A percentile compares a stretch with the other conserved stretches of the same genome.
Conservation (phyloP, 495 filamentous ascomycete genomes). For the Daldinia vernicosa region DNA sequence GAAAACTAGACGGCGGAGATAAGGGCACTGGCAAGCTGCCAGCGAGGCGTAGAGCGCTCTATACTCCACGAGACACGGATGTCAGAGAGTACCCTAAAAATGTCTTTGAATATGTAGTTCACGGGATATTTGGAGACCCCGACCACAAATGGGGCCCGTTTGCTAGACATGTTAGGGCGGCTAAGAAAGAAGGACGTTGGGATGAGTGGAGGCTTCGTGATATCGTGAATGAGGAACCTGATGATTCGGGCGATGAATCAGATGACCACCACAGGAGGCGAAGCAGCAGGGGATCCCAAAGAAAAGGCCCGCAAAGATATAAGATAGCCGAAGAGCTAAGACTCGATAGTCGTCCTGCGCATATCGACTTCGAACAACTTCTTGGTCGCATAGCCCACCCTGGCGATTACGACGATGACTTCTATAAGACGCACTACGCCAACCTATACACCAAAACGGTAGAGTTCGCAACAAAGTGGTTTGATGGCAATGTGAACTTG, state of each 20-base stretch:
- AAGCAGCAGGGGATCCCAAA: not conserved
- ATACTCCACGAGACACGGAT: constrained; percentile 13
- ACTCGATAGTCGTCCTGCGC: constrained; percentile 31
- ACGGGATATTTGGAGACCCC: constrained; percentile 14
- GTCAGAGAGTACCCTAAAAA: constrained; percentile 18
- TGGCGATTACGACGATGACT: constrained; percentile 40
- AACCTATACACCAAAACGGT: constrained; percentile 30
- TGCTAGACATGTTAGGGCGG: constrained; percentile 23
- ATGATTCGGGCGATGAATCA: not conserved
- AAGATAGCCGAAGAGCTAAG: not conserved
- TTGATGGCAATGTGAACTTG: constrained; percentile 21
- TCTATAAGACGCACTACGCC: constrained; percentile 29
- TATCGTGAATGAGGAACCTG: constrained; percentile 19
- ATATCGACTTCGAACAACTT: constrained; percentile 32
- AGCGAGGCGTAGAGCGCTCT: not conserved
- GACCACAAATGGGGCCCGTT: constrained; percentile 41
- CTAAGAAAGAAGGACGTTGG: constrained; percentile 22
- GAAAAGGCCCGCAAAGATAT: not conserved
- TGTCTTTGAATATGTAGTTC: constrained; percentile 7
- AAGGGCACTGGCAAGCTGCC: not conserved
- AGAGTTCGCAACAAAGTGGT: constrained; percentile 33
- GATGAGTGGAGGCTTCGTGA: constrained; percentile 27
- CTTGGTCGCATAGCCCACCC: constrained; percentile 22
- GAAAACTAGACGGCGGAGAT: not conserved
- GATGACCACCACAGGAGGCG: not conserved